Percentiles rank a stretch among this genome's conserved stretches.
Evolutionary conservation across 2,329 filamentous ascomycete genomes (phyloP).

Genomic region (Pseudocercospora fijiensis): DNA sequence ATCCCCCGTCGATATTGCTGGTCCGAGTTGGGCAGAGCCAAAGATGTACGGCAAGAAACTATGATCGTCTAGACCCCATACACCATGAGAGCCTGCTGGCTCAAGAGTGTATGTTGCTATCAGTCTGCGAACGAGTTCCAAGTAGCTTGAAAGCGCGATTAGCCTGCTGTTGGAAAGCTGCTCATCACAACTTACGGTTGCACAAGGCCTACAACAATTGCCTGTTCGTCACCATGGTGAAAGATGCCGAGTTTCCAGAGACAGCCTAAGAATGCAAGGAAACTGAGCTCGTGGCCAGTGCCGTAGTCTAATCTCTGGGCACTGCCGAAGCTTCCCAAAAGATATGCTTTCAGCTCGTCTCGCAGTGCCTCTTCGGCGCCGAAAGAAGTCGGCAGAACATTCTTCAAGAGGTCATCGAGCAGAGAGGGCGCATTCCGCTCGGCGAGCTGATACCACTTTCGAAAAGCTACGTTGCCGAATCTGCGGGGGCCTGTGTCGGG

Average conservation of each 20-base stretch:
- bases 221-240: constrained; percentile 66
- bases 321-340: constrained; percentile 85
- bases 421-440: constrained; percentile 59
- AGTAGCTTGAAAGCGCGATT: constrained; percentile 57
- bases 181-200: constrained; percentile 64
- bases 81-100: constrained; percentile 91
- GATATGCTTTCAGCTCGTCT: constrained; percentile 71
- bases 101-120: constrained; percentile 92
- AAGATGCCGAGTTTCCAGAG: constrained; percentile 91
- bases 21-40: constrained; percentile 84
- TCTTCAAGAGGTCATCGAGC: constrained; percentile 23
- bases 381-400: constrained; percentile 5
- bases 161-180: not conserved
- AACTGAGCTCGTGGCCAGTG: constrained; percentile 93
- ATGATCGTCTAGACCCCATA: constrained; percentile 98
- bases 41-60: constrained; percentile 93
- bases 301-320: constrained; percentile 89
- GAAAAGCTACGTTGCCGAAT: constrained; percentile 90
- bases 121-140: constrained; percentile 75
- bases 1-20: constrained; percentile 65
- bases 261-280: constrained; percentile 83
- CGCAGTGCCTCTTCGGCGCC: not conserved
- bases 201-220: constrained; percentile 77
- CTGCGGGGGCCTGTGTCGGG: constrained; percentile 81
- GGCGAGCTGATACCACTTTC: constrained; percentile 74